Evolutionary conservation across 2,329 filamentous ascomycete species (phyloP), one percentile per base, ranked within the genome.

Genomic region (Fusarium verrucosum): DNA sequence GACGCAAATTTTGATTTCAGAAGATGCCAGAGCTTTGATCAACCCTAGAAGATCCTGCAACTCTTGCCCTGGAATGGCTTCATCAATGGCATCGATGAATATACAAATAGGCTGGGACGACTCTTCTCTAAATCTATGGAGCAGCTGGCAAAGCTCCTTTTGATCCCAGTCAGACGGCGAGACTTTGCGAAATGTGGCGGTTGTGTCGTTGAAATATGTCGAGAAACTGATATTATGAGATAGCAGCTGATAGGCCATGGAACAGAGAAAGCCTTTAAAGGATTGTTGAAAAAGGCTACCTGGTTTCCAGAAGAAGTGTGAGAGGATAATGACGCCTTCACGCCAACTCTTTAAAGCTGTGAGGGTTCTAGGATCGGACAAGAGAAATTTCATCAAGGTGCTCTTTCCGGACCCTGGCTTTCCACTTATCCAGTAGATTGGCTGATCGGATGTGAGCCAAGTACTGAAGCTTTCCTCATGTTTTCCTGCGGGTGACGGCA

Each of bases 231-330:
- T 8, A 7, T 44, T 23, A 4, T 30, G 10, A 2, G 20, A 32
- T 5, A 56, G n/a, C 0, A 43, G 9, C 26, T 56, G 52, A 10
- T 51, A 28, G 2, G 36, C 5, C 5, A 56, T 1, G 5, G 52
- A 56, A 7, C 52, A 56, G 3, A 56, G 32, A 14, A 36, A 13
- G 1, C 45, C 52, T 33, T 40, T 56, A n/a, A 51, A 42, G 7
- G 52, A 51, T 8, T 10, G 5, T 8, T 56, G 45, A 16, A 51
- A 38, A 6, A 2, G 4, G 8, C 32, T 56, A 1, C 52, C 52
- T 4, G 19, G 52, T 10, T 33, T 50, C 52, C 52, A 56, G 13
- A 56, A 56, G 38, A 51, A 56, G 7, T 56, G 38, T 7, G 52
- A 50, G 9, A 44, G 4, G 6, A 56, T 1, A 1, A 17, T 9